Base-by-base conservation (phyloP, 345 rosid species). In the Gossypium herbaceum region DNA sequence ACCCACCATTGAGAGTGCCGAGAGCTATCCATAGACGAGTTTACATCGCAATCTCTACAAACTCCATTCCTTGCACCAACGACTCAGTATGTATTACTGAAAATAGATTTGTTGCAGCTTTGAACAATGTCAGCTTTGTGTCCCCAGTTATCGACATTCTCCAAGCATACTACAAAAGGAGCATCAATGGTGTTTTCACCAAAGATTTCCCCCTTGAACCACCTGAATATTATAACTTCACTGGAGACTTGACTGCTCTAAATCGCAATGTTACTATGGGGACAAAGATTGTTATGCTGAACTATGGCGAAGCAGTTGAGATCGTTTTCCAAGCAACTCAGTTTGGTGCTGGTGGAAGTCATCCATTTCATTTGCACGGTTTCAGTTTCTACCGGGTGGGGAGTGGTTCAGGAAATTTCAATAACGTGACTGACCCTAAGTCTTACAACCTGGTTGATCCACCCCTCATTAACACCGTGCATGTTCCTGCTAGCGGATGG, bases 51-150 rank as follows among this genome's bases (percentile, higher is more conserved):
- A 70, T 75, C 1, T 67, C 80, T 17, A 75, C 76, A 72, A 75
- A 75, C 20, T 12, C 7, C 34, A 0, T 79, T 2, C 70, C 73
- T 9, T 81, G 86, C 67, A 3, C 20, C n/a, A 44, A 19, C n/a
- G 24, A 10, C 6, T 20, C 48, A 6, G 19, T 19, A 45, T 64
- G 22, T 12, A 0, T 57, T 20, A 2, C 7, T 10, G 56, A 25
- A 19, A 4, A 15, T 0, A 73, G 29, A 16, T 4, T 41, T 9
- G 25, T 43, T 4, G 64, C 77, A 10, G 68, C 72, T 59, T 39
- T 75, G 48, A 89, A 79, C 75, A 89, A 87, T 58, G 71, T 84
- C 1, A 86, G 89, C 56, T 86, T 89, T 64, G 74, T 1, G 0
- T 19, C 43, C 7, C 83, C 83, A 9, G 3, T 5, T 0, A 74